A percentile compares a stretch with the other conserved stretches of the same genome.
These are phyloP conservation scores for Aurifilum marmelostoma DNA, from an alignment of 2,329 filamentous ascomycete species.

Conservation along the genomic window DNA sequence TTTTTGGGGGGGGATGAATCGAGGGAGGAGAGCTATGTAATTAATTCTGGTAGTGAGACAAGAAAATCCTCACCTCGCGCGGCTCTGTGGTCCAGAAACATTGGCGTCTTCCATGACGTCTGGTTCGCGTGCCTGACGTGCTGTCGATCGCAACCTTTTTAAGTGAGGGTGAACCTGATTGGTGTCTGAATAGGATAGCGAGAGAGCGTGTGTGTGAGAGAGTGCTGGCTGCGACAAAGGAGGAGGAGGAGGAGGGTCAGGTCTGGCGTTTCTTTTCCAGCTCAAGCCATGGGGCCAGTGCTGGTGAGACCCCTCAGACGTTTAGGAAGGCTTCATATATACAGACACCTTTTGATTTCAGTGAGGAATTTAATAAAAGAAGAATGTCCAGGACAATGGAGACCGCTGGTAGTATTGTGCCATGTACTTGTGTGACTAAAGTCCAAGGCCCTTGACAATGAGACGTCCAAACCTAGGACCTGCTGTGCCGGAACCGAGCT, in stretches of 20 bases:
- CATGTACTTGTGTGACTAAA: conserved; percentile 18
- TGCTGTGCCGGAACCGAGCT: conserved; percentile 20
- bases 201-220: background rate
- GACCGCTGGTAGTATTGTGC: conserved; percentile 15
- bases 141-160: background rate
- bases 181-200: background rate
- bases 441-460: background rate
- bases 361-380: background rate
- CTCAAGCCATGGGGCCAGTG: background rate
- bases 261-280: background rate
- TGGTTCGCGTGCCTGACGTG: conserved; percentile 2
- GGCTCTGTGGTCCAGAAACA: background rate
- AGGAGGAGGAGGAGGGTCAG: background rate
- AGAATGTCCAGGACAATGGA: conserved; percentile 17
- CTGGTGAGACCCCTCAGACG: background rate
- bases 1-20: background rate
- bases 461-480: background rate
- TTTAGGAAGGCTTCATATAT: background rate
- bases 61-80: conserved; percentile 8
- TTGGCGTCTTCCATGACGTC: conserved; percentile 12
- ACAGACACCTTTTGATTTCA: background rate
- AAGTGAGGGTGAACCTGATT: background rate
- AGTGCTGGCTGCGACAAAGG: background rate
- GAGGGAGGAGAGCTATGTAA: background rate
- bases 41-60: background rate